Base-by-base conservation (phyloP, 345 rosid species). In the Capsella bursapastoris region DNA sequence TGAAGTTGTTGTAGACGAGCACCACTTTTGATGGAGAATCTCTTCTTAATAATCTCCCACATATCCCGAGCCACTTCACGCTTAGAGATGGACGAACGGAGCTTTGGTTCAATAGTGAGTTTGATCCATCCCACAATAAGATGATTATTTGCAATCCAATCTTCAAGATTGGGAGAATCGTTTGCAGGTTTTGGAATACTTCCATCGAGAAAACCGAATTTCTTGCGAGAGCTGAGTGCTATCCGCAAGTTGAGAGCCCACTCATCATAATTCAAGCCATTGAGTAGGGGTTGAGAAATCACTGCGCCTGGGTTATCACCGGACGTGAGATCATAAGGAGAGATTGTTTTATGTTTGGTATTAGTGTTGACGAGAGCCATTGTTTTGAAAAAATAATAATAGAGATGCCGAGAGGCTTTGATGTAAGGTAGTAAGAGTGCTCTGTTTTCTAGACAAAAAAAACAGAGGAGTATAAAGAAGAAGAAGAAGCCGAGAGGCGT, bases 61-160 rank as follows among this genome's bases (percentile, higher is more conserved):
- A 38, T 0, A 5, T 59, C 47, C 0, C 0, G 6, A 0, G 47
- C 64, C 0, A 35, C 5, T 40, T 60, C 65, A 0, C 49, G 32
- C 0, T 15, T 60, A 0, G 48, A 60, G 5, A 60, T 40, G 0
- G 48, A 18, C 0, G 48, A 60, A 0, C 48, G 2, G 0, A 18
- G 7, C 7, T 38, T 18, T 0, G 48, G 32, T 4, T 60, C 65
- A 6, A 60, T 60, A 0, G 48, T 60, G 1, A 6, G 48, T 16
- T 22, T 60, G 0, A 60, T 38, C 65, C 65, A 60, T 2, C 65
- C 65, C 0, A 60, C 31, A 11, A 37, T 51, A 22, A 51, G 56
- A 10, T 51, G 57, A 25, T 51, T 25, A 11, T 51, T 51, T 0
- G 31, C 57, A 1, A 10, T 10, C 57, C 57, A 51, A 51, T 51